Percentiles rank a stretch among this genome's conserved stretches.
Conservation (phyloP, 2,329 filamentous ascomycete species). For the Gaeumannomyces tritici region DNA sequence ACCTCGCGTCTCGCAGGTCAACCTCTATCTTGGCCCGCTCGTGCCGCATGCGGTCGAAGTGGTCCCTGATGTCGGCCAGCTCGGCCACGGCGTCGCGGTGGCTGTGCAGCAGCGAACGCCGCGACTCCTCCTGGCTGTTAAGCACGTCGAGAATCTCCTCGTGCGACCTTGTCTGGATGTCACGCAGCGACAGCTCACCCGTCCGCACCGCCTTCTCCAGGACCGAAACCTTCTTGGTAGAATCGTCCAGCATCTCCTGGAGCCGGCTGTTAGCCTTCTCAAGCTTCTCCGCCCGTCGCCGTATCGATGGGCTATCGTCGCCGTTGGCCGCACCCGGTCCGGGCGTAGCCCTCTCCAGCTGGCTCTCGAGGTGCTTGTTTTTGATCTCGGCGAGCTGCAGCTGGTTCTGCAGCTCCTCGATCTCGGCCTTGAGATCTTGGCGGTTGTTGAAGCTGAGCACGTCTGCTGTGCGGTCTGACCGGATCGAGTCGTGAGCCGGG, state of each 20-base stretch:
- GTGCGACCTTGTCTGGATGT: conserved; percentile 87
- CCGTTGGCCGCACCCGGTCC: conserved; percentile 53
- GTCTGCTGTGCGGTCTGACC: conserved; percentile 79
- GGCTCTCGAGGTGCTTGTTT: conserved; percentile 82
- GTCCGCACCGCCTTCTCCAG: conserved; percentile 80
- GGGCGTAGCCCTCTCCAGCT: conserved; percentile 63
- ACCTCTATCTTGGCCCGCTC: conserved; percentile 72
- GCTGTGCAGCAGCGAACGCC: conserved; percentile 68
- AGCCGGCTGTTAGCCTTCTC: conserved; percentile 86
- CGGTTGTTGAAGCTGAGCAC: conserved; percentile 75
- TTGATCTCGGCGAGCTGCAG: conserved; percentile 92
- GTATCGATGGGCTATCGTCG: conserved; percentile 47
- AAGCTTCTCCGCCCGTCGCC: conserved; percentile 77
- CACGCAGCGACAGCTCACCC: conserved; percentile 79
- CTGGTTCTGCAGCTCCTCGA: conserved; percentile 89
- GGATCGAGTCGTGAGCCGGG: conserved; percentile 57
- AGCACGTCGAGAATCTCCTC: conserved; percentile 90
- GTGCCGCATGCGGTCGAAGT: conserved; percentile 81
- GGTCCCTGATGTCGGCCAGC: conserved; percentile 73
- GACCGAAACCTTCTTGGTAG: conserved; percentile 80
- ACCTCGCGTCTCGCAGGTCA: conserved; percentile 73
- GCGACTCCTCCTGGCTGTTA: conserved; percentile 85
- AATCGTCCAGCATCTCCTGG: conserved; percentile 92
- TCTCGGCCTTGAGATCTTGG: conserved; percentile 82
- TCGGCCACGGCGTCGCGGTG: conserved; percentile 83